Base-by-base conservation (phyloP, 2,329 filamentous ascomycete genomes). In the Paracoccidioides lutzii region DNA sequence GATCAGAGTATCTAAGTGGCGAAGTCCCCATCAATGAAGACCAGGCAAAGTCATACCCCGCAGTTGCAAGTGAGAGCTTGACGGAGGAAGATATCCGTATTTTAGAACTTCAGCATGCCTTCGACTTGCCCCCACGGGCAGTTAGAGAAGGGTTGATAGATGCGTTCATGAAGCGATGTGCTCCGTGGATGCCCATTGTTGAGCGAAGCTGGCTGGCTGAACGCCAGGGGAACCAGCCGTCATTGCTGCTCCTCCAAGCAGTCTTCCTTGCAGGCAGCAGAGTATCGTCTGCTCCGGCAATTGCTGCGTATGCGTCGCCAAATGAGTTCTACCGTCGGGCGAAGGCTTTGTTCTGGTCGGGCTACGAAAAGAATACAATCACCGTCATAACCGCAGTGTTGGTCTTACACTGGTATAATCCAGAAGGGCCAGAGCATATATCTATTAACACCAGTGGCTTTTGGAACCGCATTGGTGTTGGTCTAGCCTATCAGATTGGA, bases 401-500 rank as follows among this genome's bases (percentile, higher is more conserved):
- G 32, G 64, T 69, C 22, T 48, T 69, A 50, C 67, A 69, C 55
- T 69, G 67, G 67, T 68, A 66, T 54, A 68, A 67, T 52, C 66
- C 67, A 0, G 65, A 67, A 53, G 67, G 67, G 0, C 67, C 67
- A 1, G 67, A 69, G 52, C 66, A 68, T 53, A 63, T 69, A 14
- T 74, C 71, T 9, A 65, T 72, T 6, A 71, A 75, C 57, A 74
- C 70, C 0, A 74, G 72, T 54, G 68, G 70, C 9, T 75, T 75
- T 57, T 75, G 73, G 73, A 63, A 72, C 35, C 66, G 71, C 28
- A 69, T 74, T 32, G 70, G 70, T 41, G 68, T 72, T 22, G 71
- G 71, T 1, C 60, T 75, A 32, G 72, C 71, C 2, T 72, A 74
- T 62, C 73, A 75, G 55, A 66, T 74, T 55, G 72, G 73, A 3